Conservation (phyloP, 1,284 basidiomycete genomes). For the Microbotryum saponariae region DNA sequence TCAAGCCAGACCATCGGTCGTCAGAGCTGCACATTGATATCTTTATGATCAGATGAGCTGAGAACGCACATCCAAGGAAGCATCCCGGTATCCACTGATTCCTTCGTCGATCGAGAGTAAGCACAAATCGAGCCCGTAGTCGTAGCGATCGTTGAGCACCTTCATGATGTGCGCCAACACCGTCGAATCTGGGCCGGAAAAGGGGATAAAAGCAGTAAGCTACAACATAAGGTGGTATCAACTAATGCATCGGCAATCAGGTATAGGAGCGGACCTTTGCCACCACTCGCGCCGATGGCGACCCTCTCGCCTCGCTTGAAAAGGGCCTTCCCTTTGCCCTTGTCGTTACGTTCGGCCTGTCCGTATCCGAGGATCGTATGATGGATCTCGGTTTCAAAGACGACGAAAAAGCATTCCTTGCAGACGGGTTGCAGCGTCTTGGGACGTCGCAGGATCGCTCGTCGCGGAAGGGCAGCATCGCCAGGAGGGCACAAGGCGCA, state of each 20-base stretch:
- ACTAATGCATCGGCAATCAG: no score
- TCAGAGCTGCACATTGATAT: background rate
- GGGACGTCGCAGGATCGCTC: conserved; percentile 84
- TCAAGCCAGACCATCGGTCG: background rate
- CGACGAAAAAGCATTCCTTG: conserved; percentile 55
- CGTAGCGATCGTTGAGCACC: conserved; percentile 82
- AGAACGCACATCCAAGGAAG: conserved; percentile 74
- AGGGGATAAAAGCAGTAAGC: background rate
- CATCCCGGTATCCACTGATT: conserved; percentile 95
- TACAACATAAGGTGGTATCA: no score
- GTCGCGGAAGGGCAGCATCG: conserved; percentile 32
- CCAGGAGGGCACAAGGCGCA: conserved; percentile 33
- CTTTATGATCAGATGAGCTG: no score
- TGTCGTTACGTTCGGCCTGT: conserved; percentile 24
- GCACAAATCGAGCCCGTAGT: conserved; percentile 85
- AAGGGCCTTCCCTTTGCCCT: conserved; percentile 45
- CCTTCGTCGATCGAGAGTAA: conserved; percentile 97
- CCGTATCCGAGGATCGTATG: conserved; percentile 64
- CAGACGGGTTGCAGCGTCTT: conserved; percentile 73
- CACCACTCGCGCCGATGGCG: conserved; percentile 95
- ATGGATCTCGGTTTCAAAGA: conserved; percentile 98
- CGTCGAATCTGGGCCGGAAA: conserved; percentile 67
- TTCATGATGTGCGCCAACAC: conserved; percentile 97
- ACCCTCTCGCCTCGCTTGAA: conserved; percentile 90
- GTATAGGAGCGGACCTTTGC: conserved; percentile 62